Evolutionary conservation across 768 basidiomycete species (phyloP).

Genomic region (Lactifluus subvellereus): DNA sequence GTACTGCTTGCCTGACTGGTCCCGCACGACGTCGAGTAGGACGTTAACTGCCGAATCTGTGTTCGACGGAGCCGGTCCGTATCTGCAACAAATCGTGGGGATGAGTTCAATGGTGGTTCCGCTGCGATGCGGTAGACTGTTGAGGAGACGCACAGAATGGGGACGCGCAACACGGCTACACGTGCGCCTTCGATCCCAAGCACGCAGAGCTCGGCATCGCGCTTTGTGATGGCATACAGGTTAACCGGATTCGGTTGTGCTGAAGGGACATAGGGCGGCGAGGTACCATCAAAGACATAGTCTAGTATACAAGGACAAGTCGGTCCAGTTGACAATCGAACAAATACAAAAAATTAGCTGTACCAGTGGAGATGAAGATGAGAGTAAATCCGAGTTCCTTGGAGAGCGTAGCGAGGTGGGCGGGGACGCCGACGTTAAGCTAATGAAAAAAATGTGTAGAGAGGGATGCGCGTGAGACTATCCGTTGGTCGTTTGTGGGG

Average conservation of each 20-base stretch:
- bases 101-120: slow-evolving; percentile 3
- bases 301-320: slow-evolving; percentile 39
- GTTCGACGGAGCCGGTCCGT: slow-evolving; percentile 80
- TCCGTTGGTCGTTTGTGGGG: neutral
- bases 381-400: slow-evolving; percentile 58
- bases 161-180: slow-evolving; percentile 75
- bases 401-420: slow-evolving; percentile 61
- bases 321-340: neutral
- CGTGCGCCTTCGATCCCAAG: slow-evolving; percentile 53
- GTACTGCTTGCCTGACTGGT: slow-evolving; percentile 82
- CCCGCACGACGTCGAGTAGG: slow-evolving; percentile 78
- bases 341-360: neutral
- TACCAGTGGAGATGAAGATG: slow-evolving; percentile 90
- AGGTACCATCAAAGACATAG: slow-evolving; percentile 94
- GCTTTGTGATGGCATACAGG: slow-evolving; percentile 82
- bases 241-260: slow-evolving; percentile 79
- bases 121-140: neutral
- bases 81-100: slow-evolving; percentile 41
- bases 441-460: slow-evolving; percentile 28
- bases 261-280: slow-evolving; percentile 79
- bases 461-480: slow-evolving; percentile 12
- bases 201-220: slow-evolving; percentile 79
- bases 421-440: slow-evolving; percentile 79
- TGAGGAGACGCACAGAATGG: slow-evolving; percentile 62
- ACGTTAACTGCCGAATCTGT: slow-evolving; percentile 87